Evolutionary conservation across 2,329 filamentous ascomycete genomes (phyloP), one percentile per base, ranked within the genome.

Genomic region (Chrysoporthe puriensis): DNA sequence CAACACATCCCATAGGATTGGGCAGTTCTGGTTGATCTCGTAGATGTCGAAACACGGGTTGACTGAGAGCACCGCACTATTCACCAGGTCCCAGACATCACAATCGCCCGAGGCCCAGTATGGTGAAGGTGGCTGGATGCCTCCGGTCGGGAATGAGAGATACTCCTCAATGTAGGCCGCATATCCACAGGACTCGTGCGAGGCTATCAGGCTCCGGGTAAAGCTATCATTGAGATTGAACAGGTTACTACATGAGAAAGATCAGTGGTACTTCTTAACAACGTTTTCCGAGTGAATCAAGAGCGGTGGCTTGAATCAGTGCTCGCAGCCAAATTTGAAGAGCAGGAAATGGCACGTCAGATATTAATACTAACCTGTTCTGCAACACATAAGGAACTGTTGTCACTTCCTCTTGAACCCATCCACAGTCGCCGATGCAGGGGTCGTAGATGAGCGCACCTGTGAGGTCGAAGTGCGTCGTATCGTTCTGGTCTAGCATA

Each of bases 1-100:
- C 7, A 67, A 52, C 0, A 63, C 61, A 14, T 67, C 60, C 87
- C 88, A 91, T 1, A 88, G 81, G 2, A 90, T 72, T 1, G 90
- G 90, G 75, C 90, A 92, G 11, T 87, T 90, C 8, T 85, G 87
- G 4, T 86, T 86, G 18, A 92, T 83, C 65, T 89, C 84, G 78
- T 92, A 92, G 21, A 91, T 80, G 74, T 91, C 86, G 78, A 89
- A 93, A 79, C 91, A 93, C 0, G 90, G 90, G 78, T 93, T 92
- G 48, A 85, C 78, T 9, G 78, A 73, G 26, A 82, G 75, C 14
- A 52, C 62, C 14, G 43, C 66, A 81, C 82, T 57, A n/a, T 52
- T 26, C 34, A 69, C 64, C 13, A 69, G 56, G 42, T 61, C 65
- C 16, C 54, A 64, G 16, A 66, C 65, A n/a, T 64, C 60, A 9